Evolutionary conservation across 495 filamentous ascomycete genomes (phyloP), one percentile per base, ranked within the genome.

Genomic region (Aspergillus leporis): DNA sequence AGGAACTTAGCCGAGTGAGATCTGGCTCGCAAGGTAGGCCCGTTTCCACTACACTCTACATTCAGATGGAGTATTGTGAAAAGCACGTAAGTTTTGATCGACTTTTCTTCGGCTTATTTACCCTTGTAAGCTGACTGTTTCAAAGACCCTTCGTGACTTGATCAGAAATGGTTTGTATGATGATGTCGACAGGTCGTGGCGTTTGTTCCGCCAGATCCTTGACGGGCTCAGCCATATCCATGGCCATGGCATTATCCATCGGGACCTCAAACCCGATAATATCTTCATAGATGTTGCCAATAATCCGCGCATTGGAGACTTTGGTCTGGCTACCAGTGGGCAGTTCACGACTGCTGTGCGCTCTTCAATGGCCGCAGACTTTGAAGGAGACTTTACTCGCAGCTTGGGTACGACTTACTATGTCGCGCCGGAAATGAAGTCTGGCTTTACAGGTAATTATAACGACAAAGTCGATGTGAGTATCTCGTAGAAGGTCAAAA

Each of bases 1-100:
- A 52, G 41, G 72, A 74, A 34, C 53, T 74, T 21, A 74, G 70
- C 55, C 66, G 66, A 9, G 60, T 66, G 51, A 70, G 67, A 45
- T 78, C 75, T 13, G 72, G 73, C 41, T 76, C 78, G 16, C 69
- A 78, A 55, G 64, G 66, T 19, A 52, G 78, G 30, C 72, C 79
- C 8, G 65, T 80, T 25, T 77, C 78, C 49, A 84, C 83, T 8
- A 85, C 84, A 1, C 81, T 93, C 0, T 93, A 92, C 67, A 93
- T 93, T 59, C 88, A 90, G 61, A 98, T 98, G 94, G 93, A 98
- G 65, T 97, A 96, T 67, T 98, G 95, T 68, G 94, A 97, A 69
- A 92, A 90, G 65, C 87, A 91, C 68, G 88, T 90, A 75, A 73
- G 83, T 76, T 52, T 30, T 31, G 19, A 1, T n/a, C 3, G 22